Percentiles rank a stretch among this genome's conserved stretches.
These are phyloP conservation scores for Linnemannia hyalina DNA, from an alignment of 192 early-diverging fungal genomes.

Conservation along the genomic window DNA sequence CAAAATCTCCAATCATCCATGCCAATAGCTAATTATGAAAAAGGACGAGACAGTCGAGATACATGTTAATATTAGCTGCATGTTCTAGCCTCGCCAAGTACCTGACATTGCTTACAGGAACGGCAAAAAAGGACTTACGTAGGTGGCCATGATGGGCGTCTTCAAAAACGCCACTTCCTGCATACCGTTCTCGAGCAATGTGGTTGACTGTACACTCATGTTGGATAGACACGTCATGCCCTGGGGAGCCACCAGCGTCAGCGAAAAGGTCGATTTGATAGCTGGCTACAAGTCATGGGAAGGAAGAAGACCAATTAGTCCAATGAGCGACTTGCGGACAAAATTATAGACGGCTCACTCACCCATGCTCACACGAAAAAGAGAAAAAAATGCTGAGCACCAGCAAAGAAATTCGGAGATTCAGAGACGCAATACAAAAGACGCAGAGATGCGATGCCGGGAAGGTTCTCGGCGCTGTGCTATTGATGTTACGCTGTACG, in stretches of 20 bases:
- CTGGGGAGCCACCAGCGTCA: conserved; percentile 59
- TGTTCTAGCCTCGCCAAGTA: background rate
- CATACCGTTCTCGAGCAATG: conserved; percentile 37
- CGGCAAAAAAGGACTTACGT: conserved; percentile 30
- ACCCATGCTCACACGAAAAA: background rate
- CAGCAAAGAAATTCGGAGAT: background rate
- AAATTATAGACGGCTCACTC: background rate
- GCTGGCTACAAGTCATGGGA: conserved; percentile 56
- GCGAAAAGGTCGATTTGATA: conserved; percentile 68
- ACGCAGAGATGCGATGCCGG: background rate
- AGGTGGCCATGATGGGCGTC: conserved; percentile 56
- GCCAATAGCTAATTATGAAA: conserved; percentile 68
- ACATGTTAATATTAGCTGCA: background rate
- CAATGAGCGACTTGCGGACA: background rate
- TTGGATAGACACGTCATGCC: conserved; percentile 66
- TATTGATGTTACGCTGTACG: background rate
- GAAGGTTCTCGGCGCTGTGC: conserved; percentile 3
- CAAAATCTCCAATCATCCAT: conserved; percentile 67
- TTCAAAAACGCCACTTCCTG: conserved; percentile 54
- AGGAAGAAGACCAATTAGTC: conserved; percentile 8
- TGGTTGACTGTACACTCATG: conserved; percentile 56
- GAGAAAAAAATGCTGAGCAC: background rate
- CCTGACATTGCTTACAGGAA: background rate
- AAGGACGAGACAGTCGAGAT: background rate
- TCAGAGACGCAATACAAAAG: background rate